Conservation (phyloP, 192 early-diverging fungal genomes). For the Geranomyces variabilis region DNA sequence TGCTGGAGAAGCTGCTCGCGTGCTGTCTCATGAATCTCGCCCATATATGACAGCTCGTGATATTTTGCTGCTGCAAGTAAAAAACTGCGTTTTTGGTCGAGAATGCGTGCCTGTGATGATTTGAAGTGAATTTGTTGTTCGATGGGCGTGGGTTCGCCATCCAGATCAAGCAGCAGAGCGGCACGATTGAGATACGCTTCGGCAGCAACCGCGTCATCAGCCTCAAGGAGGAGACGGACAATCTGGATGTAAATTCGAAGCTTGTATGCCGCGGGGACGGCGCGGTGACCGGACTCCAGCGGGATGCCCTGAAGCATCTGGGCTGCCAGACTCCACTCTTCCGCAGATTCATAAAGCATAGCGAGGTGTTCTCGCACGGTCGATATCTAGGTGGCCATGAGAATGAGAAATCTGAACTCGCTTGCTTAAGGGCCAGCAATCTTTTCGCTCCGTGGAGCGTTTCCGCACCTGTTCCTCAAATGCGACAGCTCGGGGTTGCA, state of each 20-base stretch:
- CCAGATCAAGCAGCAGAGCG: slow-evolving; percentile 54
- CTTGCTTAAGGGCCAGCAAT: neutral
- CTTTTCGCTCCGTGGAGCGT: neutral
- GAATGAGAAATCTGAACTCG: slow-evolving; percentile 28
- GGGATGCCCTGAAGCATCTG: slow-evolving; percentile 84
- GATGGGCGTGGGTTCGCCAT: slow-evolving; percentile 52
- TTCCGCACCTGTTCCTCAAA: slow-evolving; percentile 78
- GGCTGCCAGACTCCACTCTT: slow-evolving; percentile 86
- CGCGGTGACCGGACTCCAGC: slow-evolving; percentile 84
- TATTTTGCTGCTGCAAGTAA: slow-evolving; percentile 83
- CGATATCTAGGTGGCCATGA: slow-evolving; percentile 54
- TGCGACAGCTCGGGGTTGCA: slow-evolving; percentile 74
- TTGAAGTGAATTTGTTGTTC: slow-evolving; percentile 67
- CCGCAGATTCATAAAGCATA: slow-evolving; percentile 68
- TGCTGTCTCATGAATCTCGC: slow-evolving; percentile 63
- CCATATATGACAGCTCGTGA: slow-evolving; percentile 79
- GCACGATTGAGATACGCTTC: slow-evolving; percentile 86
- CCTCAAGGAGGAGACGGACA: slow-evolving; percentile 82
- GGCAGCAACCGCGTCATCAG: slow-evolving; percentile 79
- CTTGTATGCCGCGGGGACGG: slow-evolving; percentile 65
- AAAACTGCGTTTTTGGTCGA: slow-evolving; percentile 86
- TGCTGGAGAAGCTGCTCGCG: slow-evolving; percentile 49
- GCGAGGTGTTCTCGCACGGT: slow-evolving; percentile 77
- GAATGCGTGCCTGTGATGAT: slow-evolving; percentile 77
- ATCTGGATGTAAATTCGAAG: slow-evolving; percentile 83